Base-by-base conservation (phyloP, 495 filamentous ascomycete species). In the Gamarada debralockiae region DNA sequence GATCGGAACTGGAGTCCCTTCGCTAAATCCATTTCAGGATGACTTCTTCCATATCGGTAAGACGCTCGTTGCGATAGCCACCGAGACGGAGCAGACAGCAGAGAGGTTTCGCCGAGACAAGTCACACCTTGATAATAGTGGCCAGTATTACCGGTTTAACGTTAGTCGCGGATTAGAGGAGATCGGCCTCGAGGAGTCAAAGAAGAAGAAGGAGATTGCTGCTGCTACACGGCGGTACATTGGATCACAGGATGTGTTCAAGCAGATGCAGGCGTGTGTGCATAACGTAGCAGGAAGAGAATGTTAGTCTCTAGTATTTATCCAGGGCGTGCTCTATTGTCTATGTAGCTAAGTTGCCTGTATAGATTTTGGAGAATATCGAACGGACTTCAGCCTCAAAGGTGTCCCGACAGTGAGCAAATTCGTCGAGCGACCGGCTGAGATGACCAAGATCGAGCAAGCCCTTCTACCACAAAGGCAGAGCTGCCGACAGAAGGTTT, bases 81-180 rank as follows among this genome's bases (percentile, higher is more conserved):
- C 60, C 3, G 73, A 76, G 40, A 71, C 71, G 9, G 71, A 78
- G 45, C 60, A 64, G 34, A 67, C 67, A 15, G 70, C 67, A 6
- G 52, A 66, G 39, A 58, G 63, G 48, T 74, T 78, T 48, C 57
- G 60, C 7, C 58, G 60, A 37, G 65, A 73, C 37, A 63, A 77
- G 46, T 59, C 62, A 43, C 29, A 63, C 34, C 61, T 74, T 18
- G 59, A 65, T 46, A 50, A 67, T 18, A 58, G 67, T 18, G 58
- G 62, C 9, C 65, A 60, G 25, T 65, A 73, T 52, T 76, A 70
- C 56, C 67, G 74, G 6, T 76, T 77, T 52, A 76, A 77, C 60
- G 69, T 77, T 6, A 55, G 64, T 6, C 63, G 62, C 31, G 72
- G 73, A 1, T 51, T 78, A 12, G 69, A 73, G 53, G 58, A 71